A percentile compares a stretch with the other conserved stretches of the same genome.
These are phyloP conservation scores for Drosera capensis DNA, from an alignment of 148 eudicot genomes.

Conservation along the genomic window DNA sequence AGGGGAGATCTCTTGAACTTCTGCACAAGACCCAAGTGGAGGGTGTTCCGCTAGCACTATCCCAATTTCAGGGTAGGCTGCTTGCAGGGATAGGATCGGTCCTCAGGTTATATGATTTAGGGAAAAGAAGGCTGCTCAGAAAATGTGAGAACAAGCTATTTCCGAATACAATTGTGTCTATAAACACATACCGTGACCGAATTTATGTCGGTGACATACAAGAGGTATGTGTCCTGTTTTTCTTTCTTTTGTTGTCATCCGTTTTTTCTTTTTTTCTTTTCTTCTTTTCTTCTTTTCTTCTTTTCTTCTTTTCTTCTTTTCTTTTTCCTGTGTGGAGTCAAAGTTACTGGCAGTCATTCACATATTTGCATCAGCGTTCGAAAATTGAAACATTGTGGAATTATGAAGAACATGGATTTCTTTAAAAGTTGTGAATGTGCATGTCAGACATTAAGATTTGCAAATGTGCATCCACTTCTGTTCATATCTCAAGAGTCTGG, in stretches of 20 bases:
- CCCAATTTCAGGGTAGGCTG: conserved; percentile 89
- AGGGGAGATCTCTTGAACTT: conserved; percentile 83
- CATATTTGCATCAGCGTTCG: no score
- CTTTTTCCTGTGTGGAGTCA: no score
- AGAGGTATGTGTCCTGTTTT: conserved; percentile 43
- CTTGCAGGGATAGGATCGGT: conserved; percentile 89
- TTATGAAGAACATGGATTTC: no score
- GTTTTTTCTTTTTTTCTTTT: not conserved
- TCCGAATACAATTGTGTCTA: conserved; percentile 66
- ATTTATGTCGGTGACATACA: conserved; percentile 96
- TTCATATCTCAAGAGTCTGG: no score
- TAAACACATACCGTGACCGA: conserved; percentile 93
- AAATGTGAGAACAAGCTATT: conserved; percentile 98
- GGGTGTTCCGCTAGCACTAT: conserved; percentile 84
- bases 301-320: not conserved
- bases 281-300: not conserved
- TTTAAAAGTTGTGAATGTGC: no score
- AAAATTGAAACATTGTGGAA: no score
- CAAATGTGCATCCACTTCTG: no score
- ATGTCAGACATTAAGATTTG: no score
- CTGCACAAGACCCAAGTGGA: conserved; percentile 96
- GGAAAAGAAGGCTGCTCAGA: conserved; percentile 77
- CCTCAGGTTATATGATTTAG: conserved; percentile 86
- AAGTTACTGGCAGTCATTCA: no score
- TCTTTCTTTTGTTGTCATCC: not conserved